Conservation (phyloP, 2,329 filamentous ascomycete genomes). For the Sphaerostilbella broomeana region DNA sequence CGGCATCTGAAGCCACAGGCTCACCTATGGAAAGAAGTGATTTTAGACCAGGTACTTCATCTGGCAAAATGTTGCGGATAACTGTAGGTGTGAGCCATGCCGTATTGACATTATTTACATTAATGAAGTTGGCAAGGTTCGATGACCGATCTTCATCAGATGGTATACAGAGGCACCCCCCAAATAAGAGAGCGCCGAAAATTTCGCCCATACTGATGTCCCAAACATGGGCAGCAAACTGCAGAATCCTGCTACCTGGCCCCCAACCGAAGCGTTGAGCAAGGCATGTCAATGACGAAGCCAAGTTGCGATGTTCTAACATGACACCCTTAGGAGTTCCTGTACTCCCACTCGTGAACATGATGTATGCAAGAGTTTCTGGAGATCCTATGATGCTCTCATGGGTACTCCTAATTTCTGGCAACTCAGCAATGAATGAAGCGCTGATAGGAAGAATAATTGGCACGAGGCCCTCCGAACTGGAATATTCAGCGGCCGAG, state of each 20-base stretch:
- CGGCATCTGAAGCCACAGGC: conserved; percentile 25
- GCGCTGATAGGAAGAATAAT: neutral
- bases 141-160: conserved; percentile 1
- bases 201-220: conserved; percentile 11
- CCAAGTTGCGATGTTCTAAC: conserved; percentile 1
- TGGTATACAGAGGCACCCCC: conserved; percentile 6
- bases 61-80: neutral
- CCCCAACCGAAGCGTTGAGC: neutral
- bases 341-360: conserved; percentile 4
- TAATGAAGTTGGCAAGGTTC: neutral
- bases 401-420: no score
- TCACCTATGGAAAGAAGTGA: conserved; percentile 13
- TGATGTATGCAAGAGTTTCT: neutral
- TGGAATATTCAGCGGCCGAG: conserved; percentile 2
- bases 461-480: neutral
- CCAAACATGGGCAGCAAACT: conserved; percentile 14
- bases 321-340: conserved; percentile 7
- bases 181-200: conserved; percentile 2
- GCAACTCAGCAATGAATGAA: neutral
- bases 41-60: conserved; percentile 7
- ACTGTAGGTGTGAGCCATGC: conserved; percentile 13
- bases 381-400: no score
- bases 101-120: conserved; percentile 1
- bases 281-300: neutral
- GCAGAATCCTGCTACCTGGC: neutral